Evolutionary conservation across 495 filamentous ascomycete species (phyloP).

Genomic region (Achaetomiella virescens): DNA sequence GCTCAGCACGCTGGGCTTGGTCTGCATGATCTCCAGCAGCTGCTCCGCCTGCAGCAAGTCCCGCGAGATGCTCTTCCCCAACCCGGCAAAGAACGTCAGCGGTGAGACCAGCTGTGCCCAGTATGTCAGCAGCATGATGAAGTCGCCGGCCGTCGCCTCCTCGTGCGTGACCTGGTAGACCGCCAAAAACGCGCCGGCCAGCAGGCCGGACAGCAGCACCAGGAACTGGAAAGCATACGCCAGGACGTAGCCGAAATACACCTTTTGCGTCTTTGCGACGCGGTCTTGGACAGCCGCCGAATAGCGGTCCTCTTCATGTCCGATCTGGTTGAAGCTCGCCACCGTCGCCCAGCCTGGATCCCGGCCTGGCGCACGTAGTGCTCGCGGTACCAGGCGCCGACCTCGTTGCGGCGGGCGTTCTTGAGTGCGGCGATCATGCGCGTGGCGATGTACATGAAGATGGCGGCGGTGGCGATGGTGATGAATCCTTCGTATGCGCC

Average conservation of each 20-base stretch:
- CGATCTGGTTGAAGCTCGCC: slow-evolving; percentile 63
- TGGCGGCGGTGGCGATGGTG: slow-evolving; percentile 52
- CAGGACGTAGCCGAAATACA: slow-evolving; percentile 37
- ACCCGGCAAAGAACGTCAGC: slow-evolving; percentile 56
- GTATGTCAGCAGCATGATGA: slow-evolving; percentile 65
- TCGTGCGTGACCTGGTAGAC: slow-evolving; percentile 57
- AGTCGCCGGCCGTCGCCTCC: slow-evolving; percentile 55
- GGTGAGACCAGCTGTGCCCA: slow-evolving; percentile 61
- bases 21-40: slow-evolving; percentile 64
- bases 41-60: slow-evolving; percentile 66
- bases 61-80: slow-evolving; percentile 52
- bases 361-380: slow-evolving; percentile 56
- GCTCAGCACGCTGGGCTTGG: slow-evolving; percentile 55
- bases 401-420: slow-evolving; percentile 26
- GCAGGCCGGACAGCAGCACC: slow-evolving; percentile 56
- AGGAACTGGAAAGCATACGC: slow-evolving; percentile 51
- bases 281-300: slow-evolving; percentile 41
- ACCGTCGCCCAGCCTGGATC: slow-evolving; percentile 64
- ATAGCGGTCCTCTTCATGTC: slow-evolving; percentile 59
- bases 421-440: slow-evolving; percentile 44
- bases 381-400: slow-evolving; percentile 47
- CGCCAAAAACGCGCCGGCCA: slow-evolving; percentile 59
- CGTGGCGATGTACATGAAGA: slow-evolving; percentile 59
- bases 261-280: slow-evolving; percentile 34
- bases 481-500: slow-evolving; percentile 70